phyloP scores from a whole-genome alignment of 1,284 basidiomycete genomes.

The Naganishia sp. region DNA sequence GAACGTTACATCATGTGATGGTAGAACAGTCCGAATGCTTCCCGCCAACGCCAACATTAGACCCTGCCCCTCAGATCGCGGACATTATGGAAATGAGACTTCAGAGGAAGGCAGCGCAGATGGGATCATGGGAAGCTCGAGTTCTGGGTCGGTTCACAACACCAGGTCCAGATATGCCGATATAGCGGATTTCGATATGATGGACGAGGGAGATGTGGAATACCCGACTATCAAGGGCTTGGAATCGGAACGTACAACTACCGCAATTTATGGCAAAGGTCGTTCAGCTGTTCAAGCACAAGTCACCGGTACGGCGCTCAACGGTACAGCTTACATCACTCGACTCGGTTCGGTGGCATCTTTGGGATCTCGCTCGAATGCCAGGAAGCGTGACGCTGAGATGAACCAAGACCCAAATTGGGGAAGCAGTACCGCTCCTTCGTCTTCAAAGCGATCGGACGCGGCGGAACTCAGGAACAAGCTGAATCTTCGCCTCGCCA shows the following conservation, averaged over 20 bases:
- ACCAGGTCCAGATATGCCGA: background rate
- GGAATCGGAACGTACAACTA: background rate
- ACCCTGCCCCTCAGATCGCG: background rate
- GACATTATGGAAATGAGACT: background rate
- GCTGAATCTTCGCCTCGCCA: slow-evolving; percentile 2
- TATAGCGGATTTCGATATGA: slow-evolving; percentile 13
- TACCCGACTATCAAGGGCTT: slow-evolving; percentile 24
- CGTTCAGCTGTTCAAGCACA: background rate
- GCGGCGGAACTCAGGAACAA: slow-evolving; percentile 1
- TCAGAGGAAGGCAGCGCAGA: background rate
- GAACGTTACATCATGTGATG: background rate
- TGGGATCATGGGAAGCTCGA: slow-evolving; percentile 23
- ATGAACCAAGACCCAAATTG: slow-evolving; percentile 22
- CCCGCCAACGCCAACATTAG: background rate
- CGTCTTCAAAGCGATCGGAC: background rate
- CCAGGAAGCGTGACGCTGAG: background rate
- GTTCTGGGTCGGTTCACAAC: slow-evolving; percentile 1
- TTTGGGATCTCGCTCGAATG: background rate
- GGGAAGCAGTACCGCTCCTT: background rate
- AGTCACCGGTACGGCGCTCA: slow-evolving; percentile 16
- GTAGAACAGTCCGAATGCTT: slow-evolving; percentile 14
- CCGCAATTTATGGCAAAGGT: background rate
- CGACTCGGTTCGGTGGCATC: slow-evolving; percentile 5
- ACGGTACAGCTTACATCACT: slow-evolving; percentile 25
- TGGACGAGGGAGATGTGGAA: slow-evolving; percentile 9